These are phyloP conservation scores for Acacia crassicarpa DNA, from an alignment of 306 rosid species.

Conservation along the genomic window DNA sequence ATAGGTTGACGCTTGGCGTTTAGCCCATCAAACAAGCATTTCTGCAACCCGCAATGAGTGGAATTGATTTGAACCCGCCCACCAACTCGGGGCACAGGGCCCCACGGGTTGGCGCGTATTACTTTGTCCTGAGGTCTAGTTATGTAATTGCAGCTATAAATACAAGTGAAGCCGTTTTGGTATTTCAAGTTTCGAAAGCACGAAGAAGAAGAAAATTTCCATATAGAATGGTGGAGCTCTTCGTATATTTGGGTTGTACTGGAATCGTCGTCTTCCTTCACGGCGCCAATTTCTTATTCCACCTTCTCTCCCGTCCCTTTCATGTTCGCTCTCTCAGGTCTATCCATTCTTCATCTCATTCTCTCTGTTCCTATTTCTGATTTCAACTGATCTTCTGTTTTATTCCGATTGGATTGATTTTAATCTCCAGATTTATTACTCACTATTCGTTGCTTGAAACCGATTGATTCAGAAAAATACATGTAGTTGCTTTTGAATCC, in stretches of 20 bases:
- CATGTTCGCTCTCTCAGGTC: not conserved
- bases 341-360: not conserved
- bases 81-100: not conserved
- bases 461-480: not conserved
- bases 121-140: not conserved
- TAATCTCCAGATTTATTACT: not conserved
- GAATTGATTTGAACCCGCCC: not conserved
- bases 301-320: not conserved
- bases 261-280: conserved; percentile 6
- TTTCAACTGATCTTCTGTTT: not conserved
- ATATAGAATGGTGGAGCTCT: not conserved
- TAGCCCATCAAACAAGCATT: too few species aligned
- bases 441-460: not conserved
- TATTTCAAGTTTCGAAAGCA: not conserved
- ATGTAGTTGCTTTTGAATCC: not conserved
- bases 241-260: not conserved
- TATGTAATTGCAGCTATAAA: not conserved
- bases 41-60: too few species aligned
- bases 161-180: not conserved
- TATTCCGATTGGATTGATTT: not conserved
- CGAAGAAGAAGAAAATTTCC: not conserved
- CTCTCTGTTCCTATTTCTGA: not conserved
- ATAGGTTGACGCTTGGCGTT: too few species aligned
- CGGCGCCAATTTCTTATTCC: conserved; percentile 13
- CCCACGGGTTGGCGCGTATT: not conserved